These are phyloP conservation scores for Nicotiana otophora DNA, from an alignment of 257 asterid species.

Conservation along the genomic window DNA sequence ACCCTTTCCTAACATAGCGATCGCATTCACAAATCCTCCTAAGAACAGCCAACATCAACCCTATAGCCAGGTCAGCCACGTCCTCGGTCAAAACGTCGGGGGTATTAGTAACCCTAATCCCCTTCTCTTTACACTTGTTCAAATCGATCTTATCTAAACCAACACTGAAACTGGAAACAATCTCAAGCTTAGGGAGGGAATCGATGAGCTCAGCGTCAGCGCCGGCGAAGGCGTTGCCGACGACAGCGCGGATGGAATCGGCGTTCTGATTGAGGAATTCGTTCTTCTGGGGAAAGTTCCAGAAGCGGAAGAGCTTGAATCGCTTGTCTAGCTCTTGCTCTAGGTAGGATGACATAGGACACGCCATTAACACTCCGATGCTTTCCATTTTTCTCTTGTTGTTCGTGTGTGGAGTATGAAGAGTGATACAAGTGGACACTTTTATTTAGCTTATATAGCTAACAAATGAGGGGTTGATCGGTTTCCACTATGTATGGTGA, in stretches of 20 bases:
- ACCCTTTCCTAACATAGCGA: conserved; percentile 56
- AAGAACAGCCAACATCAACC: conserved; percentile 58
- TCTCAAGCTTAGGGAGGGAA: conserved; percentile 65
- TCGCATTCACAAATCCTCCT: conserved; percentile 66
- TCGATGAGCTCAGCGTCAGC: conserved; percentile 54
- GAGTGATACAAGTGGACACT: not conserved
- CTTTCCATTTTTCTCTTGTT: conserved; percentile 37
- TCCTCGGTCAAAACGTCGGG: conserved; percentile 92
- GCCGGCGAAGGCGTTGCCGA: conserved; percentile 47
- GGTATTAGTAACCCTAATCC: conserved; percentile 79
- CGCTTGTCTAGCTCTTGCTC: conserved; percentile 65
- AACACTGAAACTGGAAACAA: conserved; percentile 64
- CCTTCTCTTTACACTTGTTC: conserved; percentile 61
- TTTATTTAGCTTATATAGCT: not conserved
- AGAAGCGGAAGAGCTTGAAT: conserved; percentile 61
- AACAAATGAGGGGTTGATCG: not conserved
- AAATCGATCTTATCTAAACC: conserved; percentile 83
- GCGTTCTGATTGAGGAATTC: conserved; percentile 51
- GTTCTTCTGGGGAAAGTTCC: conserved; percentile 40
- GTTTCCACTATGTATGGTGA: not conserved
- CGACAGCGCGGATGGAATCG: conserved; percentile 61
- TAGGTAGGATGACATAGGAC: conserved; percentile 51
- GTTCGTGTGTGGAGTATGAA: not conserved
- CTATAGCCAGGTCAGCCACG: conserved; percentile 87
- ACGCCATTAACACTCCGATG: conserved; percentile 56